These are phyloP conservation scores for Papiliotrema nemorosa DNA, from an alignment of 1,284 basidiomycete species.

Conservation along the genomic window DNA sequence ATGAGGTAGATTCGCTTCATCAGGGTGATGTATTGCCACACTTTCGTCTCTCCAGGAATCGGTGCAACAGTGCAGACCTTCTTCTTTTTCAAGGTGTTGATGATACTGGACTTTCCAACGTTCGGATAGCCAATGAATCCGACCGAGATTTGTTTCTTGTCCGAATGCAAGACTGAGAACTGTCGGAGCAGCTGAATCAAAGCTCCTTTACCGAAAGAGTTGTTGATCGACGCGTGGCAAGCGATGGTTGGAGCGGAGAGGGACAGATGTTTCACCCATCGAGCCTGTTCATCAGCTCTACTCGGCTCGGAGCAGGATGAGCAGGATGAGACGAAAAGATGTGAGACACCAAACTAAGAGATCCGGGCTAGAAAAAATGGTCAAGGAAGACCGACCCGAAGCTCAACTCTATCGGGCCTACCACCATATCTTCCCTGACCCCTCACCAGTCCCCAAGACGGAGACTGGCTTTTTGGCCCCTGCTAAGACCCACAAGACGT, in stretches of 20 bases:
- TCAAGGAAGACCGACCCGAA: constrained; percentile 27
- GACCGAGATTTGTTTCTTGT: constrained; percentile 99
- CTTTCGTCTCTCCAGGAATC: constrained; percentile 97
- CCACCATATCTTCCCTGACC: constrained; percentile 34
- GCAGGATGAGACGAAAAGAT: constrained; percentile 18
- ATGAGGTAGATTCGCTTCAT: constrained; percentile 97
- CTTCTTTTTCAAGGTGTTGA: constrained; percentile 97
- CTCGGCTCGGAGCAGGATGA: not conserved
- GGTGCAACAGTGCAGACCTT: constrained; percentile 98
- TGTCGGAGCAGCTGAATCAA: constrained; percentile 95
- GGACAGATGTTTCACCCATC: constrained; percentile 94
- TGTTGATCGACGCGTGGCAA: constrained; percentile 98
- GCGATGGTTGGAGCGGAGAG: constrained; percentile 93
- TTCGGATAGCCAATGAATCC: constrained; percentile 99
- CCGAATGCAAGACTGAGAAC: constrained; percentile 93
- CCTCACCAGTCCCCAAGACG: constrained; percentile 47
- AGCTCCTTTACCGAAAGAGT: constrained; percentile 97
- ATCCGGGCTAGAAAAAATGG: constrained; percentile 27
- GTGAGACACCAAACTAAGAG: constrained; percentile 54
- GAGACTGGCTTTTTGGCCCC: constrained; percentile 31
- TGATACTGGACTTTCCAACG: constrained; percentile 94
- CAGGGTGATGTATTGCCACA: constrained; percentile 99
- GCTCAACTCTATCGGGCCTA: constrained; percentile 52
- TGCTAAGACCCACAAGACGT: constrained; percentile 39
- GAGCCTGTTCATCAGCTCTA: constrained; percentile 61